Evolutionary conservation across 2,329 filamentous ascomycete species (phyloP).

Genomic region (Aspergillus japonicus): DNA sequence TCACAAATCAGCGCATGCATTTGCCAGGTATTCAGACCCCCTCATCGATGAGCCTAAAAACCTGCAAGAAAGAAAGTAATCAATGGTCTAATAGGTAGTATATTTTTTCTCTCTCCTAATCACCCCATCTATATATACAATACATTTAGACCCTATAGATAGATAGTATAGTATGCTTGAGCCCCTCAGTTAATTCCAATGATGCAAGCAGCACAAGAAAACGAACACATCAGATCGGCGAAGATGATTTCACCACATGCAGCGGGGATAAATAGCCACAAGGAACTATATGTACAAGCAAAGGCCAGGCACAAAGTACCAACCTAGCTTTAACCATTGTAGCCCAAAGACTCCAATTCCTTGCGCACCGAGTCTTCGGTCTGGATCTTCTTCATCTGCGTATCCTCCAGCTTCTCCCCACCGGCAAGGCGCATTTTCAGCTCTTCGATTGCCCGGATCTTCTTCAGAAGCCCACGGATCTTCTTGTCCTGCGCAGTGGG

Average conservation of each 20-base stretch:
- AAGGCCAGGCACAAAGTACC: not conserved
- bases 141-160: not conserved
- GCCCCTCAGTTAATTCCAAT: not conserved
- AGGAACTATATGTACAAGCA: slow-evolving; percentile 1
- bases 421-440: slow-evolving; percentile 93
- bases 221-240: not conserved
- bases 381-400: slow-evolving; percentile 95
- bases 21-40: not conserved
- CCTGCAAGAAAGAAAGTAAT: not conserved
- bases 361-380: slow-evolving; percentile 82
- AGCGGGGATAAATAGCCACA: not conserved
- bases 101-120: not conserved
- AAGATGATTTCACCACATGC: not conserved
- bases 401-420: slow-evolving; percentile 96
- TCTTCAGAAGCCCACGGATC: slow-evolving; percentile 88
- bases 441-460: slow-evolving; percentile 96
- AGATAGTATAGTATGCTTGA: not conserved
- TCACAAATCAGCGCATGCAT: too few species aligned
- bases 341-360: slow-evolving; percentile 69
- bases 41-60: too few species aligned
- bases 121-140: slow-evolving; percentile 2
- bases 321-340: slow-evolving; percentile 31
- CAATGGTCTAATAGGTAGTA: not conserved
- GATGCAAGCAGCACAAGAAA: not conserved
- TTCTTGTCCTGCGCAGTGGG: slow-evolving; percentile 86